Conservation (phyloP, 163 green algal species). For the Scenedesmus sp. region DNA sequence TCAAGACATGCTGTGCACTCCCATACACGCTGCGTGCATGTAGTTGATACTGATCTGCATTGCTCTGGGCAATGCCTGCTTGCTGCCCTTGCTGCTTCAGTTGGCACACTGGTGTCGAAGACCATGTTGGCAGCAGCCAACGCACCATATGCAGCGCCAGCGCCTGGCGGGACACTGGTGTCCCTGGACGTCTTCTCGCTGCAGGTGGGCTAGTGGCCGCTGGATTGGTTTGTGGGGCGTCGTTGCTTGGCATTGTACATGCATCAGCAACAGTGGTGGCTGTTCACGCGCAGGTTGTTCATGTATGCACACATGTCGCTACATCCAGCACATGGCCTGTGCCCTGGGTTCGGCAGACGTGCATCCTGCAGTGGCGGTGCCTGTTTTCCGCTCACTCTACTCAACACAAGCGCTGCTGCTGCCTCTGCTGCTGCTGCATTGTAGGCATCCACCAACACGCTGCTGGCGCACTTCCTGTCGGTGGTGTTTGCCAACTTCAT, state of each 20-base stretch:
- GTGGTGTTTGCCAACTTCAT: constrained; percentile 81
- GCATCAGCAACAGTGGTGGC: no score
- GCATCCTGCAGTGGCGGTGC: no score
- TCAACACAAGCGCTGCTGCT: no score
- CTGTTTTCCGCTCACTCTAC: no score
- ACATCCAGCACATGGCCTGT: no score
- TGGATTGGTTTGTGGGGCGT: no score
- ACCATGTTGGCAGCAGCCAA: constrained; percentile 58
- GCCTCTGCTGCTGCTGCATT: not conserved
- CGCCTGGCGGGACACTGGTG: constrained; percentile 55
- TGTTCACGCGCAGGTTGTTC: no score
- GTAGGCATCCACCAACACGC: constrained; percentile 90
- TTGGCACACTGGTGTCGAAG: constrained; percentile 75
- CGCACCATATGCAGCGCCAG: constrained; percentile 45
- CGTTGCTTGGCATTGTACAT: no score
- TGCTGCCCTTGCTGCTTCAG: not conserved
- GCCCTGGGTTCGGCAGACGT: no score
- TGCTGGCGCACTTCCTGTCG: constrained; percentile 85
- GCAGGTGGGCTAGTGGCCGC: constrained; percentile 46
- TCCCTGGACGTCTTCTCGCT: constrained; percentile 69
- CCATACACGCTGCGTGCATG: no score
- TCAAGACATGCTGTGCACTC: not conserved
- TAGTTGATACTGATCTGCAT: not conserved
- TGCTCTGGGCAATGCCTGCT: not conserved
- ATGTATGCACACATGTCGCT: no score